Evolutionary conservation across 2,329 filamentous ascomycete genomes (phyloP), one percentile per base, ranked within the genome.

Genomic region (Elsinoe perseae): DNA sequence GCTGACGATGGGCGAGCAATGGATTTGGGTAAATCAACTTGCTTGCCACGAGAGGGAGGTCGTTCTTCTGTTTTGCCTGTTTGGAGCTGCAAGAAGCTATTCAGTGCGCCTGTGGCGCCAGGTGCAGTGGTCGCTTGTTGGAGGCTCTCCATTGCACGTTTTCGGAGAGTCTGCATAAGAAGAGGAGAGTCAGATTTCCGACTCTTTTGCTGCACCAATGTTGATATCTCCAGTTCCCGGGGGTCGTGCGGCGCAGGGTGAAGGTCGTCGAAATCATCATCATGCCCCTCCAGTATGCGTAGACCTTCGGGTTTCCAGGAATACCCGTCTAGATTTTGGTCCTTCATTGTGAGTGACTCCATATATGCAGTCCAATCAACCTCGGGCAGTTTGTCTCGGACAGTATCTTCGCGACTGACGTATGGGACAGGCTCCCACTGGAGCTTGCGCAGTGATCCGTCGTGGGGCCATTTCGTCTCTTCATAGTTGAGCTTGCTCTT

Each of bases 241-340:
- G 20, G 25, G 9, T 46, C 53, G 18, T 40, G 48, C 30, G 25
- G 16, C 14, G 9, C 50, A 38, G 44, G 21, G 14, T 66, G 61
- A 8, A 67, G 64, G 6, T 74, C 70, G 1, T 73, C 72, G 25
- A 68, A 65, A 5, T 71, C 69, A 3, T 69, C 64, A 4, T 72
- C 66, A 2, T 63, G 56, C 4, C 61, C 58, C 16, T 73, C 69
- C 2, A 81, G 63, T 14, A 79, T 68, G 16, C 70, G 69, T n/a
- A 80, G 62, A 0, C 75, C 74, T 2, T 73, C 69, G 1, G 68
- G 70, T 61, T 80, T 80, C 73, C 76, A 79, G 2, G 73, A 68
- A 21, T 77, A 62, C 3, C 64, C 63, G 4, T 70, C 68, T 28
- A 74, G 73, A 27, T 73, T 70, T 3, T 70, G 64, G 5, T 69